A percentile compares a stretch with the other conserved stretches of the same genome.
phyloP scores from a whole-genome alignment of 2,329 filamentous ascomycete genomes.

The Aspergillus candidus region DNA sequence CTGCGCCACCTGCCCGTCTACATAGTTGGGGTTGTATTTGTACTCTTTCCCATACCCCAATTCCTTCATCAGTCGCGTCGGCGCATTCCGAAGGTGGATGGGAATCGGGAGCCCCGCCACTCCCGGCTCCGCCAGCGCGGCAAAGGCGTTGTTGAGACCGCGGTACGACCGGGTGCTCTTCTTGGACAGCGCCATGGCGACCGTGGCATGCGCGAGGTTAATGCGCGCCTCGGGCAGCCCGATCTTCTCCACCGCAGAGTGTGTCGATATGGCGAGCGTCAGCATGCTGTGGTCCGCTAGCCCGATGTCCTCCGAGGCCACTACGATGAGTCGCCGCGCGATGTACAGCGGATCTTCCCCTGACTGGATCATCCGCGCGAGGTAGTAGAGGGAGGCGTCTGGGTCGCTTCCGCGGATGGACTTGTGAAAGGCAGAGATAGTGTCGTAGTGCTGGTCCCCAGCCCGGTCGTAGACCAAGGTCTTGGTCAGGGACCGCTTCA shows the following conservation, averaged over 20 bases:
- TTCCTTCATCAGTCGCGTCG: slow-evolving; percentile 87
- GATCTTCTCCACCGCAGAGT: slow-evolving; percentile 83
- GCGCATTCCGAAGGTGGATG: slow-evolving; percentile 82
- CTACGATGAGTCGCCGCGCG: slow-evolving; percentile 85
- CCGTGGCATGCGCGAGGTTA: slow-evolving; percentile 78
- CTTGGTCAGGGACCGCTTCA: slow-evolving; percentile 80
- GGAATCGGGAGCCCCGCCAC: slow-evolving; percentile 77
- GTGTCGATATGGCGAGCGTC: slow-evolving; percentile 75
- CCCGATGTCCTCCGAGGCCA: slow-evolving; percentile 90
- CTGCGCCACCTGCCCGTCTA: slow-evolving; percentile 73
- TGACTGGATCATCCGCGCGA: slow-evolving; percentile 90
- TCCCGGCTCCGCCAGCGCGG: slow-evolving; percentile 74
- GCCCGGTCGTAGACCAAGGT: slow-evolving; percentile 92
- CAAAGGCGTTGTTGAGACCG: slow-evolving; percentile 71
- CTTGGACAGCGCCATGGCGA: slow-evolving; percentile 70
- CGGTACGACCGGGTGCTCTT: slow-evolving; percentile 87
- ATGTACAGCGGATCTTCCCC: slow-evolving; percentile 92
- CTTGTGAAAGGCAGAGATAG: slow-evolving; percentile 95
- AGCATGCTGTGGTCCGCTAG: slow-evolving; percentile 81
- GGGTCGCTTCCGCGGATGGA: slow-evolving; percentile 81
- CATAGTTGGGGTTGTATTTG: slow-evolving; percentile 92
- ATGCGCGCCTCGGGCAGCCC: slow-evolving; percentile 94
- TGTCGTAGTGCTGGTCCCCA: slow-evolving; percentile 96
- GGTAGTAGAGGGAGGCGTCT: slow-evolving; percentile 87
- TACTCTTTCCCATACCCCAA: slow-evolving; percentile 86